These are phyloP conservation scores for Allantophomopsis lycopodina DNA, from an alignment of 2,329 filamentous ascomycete species.

Conservation along the genomic window DNA sequence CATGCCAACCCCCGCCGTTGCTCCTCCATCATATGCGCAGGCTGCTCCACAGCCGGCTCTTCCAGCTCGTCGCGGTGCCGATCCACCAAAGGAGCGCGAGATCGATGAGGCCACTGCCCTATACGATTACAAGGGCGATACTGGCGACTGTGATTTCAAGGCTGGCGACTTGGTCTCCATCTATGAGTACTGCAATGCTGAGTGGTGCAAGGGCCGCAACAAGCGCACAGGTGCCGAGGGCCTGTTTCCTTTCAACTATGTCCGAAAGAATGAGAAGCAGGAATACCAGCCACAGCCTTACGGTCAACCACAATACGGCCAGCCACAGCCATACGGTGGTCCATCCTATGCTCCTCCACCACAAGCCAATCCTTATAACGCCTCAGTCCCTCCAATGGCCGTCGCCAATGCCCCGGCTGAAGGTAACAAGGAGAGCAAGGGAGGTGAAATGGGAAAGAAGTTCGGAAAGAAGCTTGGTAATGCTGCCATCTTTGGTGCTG, in stretches of 20 bases:
- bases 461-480: slow-evolving; percentile 89
- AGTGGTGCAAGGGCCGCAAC: slow-evolving; percentile 94
- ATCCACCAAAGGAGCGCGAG: slow-evolving; percentile 35
- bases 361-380: slow-evolving; percentile 46
- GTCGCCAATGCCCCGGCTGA: slow-evolving; percentile 36
- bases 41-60: slow-evolving; percentile 8
- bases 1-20: slow-evolving; percentile 17
- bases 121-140: slow-evolving; percentile 68
- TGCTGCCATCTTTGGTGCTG: slow-evolving; percentile 79
- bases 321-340: background rate
- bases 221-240: slow-evolving; percentile 71
- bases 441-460: slow-evolving; percentile 70
- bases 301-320: slow-evolving; percentile 1
- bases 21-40: slow-evolving; percentile 6
- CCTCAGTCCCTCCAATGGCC: slow-evolving; percentile 61
- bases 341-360: slow-evolving; percentile 20
- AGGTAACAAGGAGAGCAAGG: slow-evolving; percentile 29
- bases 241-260: slow-evolving; percentile 92
- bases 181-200: slow-evolving; percentile 85
- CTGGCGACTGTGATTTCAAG: slow-evolving; percentile 73
- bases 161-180: slow-evolving; percentile 71
- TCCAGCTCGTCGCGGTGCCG: slow-evolving; percentile 15
- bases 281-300: slow-evolving; percentile 13
- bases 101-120: slow-evolving; percentile 67
- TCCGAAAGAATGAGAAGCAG: slow-evolving; percentile 37